Percentiles rank a stretch among this genome's conserved stretches.
Evolutionary conservation across 2,329 filamentous ascomycete genomes (phyloP).

Genomic region (Balansia obtecta): DNA sequence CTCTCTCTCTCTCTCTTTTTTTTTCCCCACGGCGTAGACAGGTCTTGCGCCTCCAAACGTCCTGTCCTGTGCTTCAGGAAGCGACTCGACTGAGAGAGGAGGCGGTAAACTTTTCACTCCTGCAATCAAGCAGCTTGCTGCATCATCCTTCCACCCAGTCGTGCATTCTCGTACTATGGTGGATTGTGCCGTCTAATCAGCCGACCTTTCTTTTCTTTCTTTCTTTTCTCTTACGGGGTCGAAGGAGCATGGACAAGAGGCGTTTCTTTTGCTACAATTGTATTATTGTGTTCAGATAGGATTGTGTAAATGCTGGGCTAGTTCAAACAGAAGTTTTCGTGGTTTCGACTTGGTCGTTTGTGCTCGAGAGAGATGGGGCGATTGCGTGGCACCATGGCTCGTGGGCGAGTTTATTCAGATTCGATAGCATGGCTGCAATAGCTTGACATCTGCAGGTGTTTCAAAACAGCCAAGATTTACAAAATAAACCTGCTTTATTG

Average conservation of each 20-base stretch:
- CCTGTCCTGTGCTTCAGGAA: neutral
- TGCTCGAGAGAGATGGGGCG: no score
- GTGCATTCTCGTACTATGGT: neutral
- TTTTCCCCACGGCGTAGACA: neutral
- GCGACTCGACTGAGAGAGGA: neutral
- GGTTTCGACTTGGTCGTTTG: no score
- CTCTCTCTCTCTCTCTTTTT: no score
- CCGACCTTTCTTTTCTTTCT: neutral
- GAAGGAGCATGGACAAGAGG: constrained; percentile 1
- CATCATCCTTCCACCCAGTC: no score
- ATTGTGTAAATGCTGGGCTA: neutral
- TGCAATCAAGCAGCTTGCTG: no score
- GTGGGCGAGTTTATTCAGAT: no score
- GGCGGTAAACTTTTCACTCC: neutral
- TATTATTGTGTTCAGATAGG: neutral
- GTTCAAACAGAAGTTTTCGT: no score
- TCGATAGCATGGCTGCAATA: no score
- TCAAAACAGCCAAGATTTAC: no score
- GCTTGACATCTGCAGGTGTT: no score
- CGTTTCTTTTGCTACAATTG: constrained; percentile 1
- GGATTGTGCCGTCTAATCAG: neutral
- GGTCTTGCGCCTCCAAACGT: neutral
- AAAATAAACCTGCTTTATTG: no score
- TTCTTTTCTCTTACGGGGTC: neutral
- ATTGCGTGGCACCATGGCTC: no score